Base-by-base conservation (phyloP, 2,329 filamentous ascomycete species). In the Exserohilum turcica region DNA sequence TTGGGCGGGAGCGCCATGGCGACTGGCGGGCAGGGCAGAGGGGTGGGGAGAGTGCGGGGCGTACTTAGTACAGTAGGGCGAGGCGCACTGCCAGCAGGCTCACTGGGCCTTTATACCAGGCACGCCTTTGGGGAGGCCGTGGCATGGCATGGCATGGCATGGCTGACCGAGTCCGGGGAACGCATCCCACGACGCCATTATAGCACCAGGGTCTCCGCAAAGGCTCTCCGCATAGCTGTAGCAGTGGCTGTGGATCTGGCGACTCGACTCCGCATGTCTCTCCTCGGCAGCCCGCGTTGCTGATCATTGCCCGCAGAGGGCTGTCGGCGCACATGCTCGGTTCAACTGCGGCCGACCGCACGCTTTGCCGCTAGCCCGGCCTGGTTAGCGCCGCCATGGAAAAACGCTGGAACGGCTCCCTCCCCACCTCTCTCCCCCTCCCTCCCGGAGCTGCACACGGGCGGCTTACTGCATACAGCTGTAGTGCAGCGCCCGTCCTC, bases 1-100 rank as follows among this genome's bases (percentile, higher is more conserved):
- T 83, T 81, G 21, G 82, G 82, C 58, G 81, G 79, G 48, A 85
- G 70, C 67, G 76, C 78, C 82, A 84, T 84, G 59, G 45, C 32
- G 36, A 19, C 47, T 46, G 44, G 46, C 39, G 39, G 19, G 18
- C 53, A 39, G 47, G 47, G 45, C 53, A 56, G 32, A 6, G 21
- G 21, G 21, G 21, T 7, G 42, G 27, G 46, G 48, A 55, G 48
- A 48, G 43, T 48, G 52, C 52, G 43, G 33, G 45, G 24, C 42
- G 52, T 46, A 24, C 21, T n/a, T n/a, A n/a, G n/a, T n/a, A n/a
- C n/a, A n/a, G 21, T 24, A 24, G 38, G 28, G 28, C 33, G 13
- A 33, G 52, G 60, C 37, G 57, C 52, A 50, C 48, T 24, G 47
- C 32, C 5, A 31, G 48, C 52, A 49, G 54, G 54, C 28, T 43